Evolutionary conservation across 1,284 basidiomycete species (phyloP).

Genomic region (Earliella scabrosa): DNA sequence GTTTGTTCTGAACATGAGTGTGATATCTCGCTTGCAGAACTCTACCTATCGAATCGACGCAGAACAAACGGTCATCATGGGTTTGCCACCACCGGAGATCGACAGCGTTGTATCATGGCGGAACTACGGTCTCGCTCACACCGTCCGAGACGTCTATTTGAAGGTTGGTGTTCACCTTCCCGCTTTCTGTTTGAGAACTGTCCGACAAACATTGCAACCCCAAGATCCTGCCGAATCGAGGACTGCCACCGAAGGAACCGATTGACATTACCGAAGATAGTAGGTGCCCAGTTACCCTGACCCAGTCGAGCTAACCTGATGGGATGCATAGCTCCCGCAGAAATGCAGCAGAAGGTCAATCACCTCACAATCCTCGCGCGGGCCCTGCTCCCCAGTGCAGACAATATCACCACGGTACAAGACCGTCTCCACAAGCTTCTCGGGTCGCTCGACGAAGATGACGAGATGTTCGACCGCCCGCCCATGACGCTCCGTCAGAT

Average conservation of each 20-base stretch:
- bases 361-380: slow-evolving; percentile 38
- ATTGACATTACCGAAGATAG: slow-evolving; percentile 1
- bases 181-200: not conserved
- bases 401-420: slow-evolving; percentile 19
- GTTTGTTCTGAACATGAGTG: not conserved
- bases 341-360: slow-evolving; percentile 31
- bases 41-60: slow-evolving; percentile 49
- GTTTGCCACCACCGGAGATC: slow-evolving; percentile 46
- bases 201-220: not conserved
- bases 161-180: slow-evolving; percentile 37
- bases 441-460: slow-evolving; percentile 29
- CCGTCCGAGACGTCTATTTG: slow-evolving; percentile 42
- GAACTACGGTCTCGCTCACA: slow-evolving; percentile 50
- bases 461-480: not conserved
- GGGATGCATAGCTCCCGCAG: slow-evolving; percentile 2
- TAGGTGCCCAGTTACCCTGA: not conserved
- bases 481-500: slow-evolving; percentile 43
- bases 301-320: not conserved
- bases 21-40: slow-evolving; percentile 33
- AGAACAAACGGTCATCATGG: slow-evolving; percentile 50
- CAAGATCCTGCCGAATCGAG: slow-evolving; percentile 28
- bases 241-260: slow-evolving; percentile 14
- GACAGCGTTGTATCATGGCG: slow-evolving; percentile 43
- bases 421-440: slow-evolving; percentile 38
- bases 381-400: slow-evolving; percentile 40